Evolutionary conservation across 2,329 filamentous ascomycete species (phyloP).

Genomic region (Zymoseptoria pseudotritici): DNA sequence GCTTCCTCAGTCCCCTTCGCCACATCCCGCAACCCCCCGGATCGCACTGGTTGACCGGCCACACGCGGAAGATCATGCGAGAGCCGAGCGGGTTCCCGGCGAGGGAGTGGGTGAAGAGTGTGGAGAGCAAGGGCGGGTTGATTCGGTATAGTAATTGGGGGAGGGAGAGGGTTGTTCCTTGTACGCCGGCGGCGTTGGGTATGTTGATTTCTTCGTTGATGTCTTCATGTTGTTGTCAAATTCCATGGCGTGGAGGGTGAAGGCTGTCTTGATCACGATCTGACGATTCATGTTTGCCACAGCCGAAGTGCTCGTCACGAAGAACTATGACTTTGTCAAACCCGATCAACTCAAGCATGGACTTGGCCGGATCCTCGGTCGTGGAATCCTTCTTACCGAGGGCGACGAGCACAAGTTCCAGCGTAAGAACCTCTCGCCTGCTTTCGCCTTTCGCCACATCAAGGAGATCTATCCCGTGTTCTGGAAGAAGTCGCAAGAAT

Average conservation of each 20-base stretch:
- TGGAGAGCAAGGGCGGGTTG: constrained; percentile 48
- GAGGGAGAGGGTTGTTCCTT: constrained; percentile 38
- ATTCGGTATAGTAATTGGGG: constrained; percentile 46
- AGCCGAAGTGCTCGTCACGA: constrained; percentile 42
- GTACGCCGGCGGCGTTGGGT: constrained; percentile 40
- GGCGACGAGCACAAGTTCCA: constrained; percentile 79
- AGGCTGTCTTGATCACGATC: too few species aligned
- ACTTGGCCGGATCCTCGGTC: constrained; percentile 58
- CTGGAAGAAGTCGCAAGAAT: constrained; percentile 42
- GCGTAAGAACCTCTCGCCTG: constrained; percentile 42
- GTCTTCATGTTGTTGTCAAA: background rate
- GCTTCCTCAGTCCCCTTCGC: constrained; percentile 51
- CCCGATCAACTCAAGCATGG: constrained; percentile 41
- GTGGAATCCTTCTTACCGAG: constrained; percentile 71
- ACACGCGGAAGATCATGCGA: constrained; percentile 36
- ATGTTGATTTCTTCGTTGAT: background rate
- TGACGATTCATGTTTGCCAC: background rate
- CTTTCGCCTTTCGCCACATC: constrained; percentile 44
- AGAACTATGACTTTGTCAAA: constrained; percentile 47
- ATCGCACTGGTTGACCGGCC: constrained; percentile 35
- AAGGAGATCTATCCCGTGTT: constrained; percentile 44
- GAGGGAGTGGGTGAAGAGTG: constrained; percentile 44
- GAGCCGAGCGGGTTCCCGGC: constrained; percentile 40
- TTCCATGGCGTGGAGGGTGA: background rate
- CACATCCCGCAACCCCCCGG: constrained; percentile 49